Conservation (phyloP, 2,329 filamentous ascomycete species). For the Teratosphaeria epicoccoides region DNA sequence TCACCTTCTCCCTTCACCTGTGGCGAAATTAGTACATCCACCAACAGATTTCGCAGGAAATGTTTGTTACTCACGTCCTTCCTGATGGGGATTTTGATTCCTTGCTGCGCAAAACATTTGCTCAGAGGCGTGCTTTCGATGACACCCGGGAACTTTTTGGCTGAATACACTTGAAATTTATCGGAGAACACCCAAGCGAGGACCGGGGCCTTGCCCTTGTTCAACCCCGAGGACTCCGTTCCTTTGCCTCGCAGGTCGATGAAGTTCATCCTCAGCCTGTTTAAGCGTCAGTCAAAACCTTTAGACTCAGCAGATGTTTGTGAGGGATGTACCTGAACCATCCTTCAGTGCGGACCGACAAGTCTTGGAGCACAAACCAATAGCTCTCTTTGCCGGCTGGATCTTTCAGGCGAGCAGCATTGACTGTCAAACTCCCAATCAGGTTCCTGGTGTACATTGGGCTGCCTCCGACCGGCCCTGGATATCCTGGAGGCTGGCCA, state of each 20-base stretch:
- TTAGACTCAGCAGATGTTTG: background rate
- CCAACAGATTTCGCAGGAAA: constrained; percentile 7
- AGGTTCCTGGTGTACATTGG: constrained; percentile 93
- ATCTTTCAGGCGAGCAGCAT: constrained; percentile 74
- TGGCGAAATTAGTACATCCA: background rate
- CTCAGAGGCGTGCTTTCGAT: constrained; percentile 86
- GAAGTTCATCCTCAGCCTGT: constrained; percentile 60
- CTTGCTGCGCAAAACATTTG: constrained; percentile 85
- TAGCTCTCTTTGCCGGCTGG: constrained; percentile 72
- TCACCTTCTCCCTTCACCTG: background rate
- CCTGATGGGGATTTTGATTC: constrained; percentile 91
- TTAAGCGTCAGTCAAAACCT: background rate
- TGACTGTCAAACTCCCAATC: constrained; percentile 82
- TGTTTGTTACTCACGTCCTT: constrained; percentile 55
- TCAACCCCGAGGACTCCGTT: constrained; percentile 41
- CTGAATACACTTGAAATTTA: constrained; percentile 84
- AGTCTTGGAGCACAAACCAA: constrained; percentile 93
- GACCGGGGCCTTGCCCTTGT: constrained; percentile 66
- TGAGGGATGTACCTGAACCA: constrained; percentile 59
- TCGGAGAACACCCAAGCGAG: constrained; percentile 80
- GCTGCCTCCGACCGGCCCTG: constrained; percentile 26
- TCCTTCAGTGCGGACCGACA: constrained; percentile 89
- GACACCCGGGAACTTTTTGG: constrained; percentile 96
- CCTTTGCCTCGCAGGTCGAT: constrained; percentile 60
- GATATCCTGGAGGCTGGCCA: background rate